Percentiles rank a stretch among this genome's conserved stretches.
phyloP scores from a whole-genome alignment of 208 protist species.

The Trypanosoma rangeli region DNA sequence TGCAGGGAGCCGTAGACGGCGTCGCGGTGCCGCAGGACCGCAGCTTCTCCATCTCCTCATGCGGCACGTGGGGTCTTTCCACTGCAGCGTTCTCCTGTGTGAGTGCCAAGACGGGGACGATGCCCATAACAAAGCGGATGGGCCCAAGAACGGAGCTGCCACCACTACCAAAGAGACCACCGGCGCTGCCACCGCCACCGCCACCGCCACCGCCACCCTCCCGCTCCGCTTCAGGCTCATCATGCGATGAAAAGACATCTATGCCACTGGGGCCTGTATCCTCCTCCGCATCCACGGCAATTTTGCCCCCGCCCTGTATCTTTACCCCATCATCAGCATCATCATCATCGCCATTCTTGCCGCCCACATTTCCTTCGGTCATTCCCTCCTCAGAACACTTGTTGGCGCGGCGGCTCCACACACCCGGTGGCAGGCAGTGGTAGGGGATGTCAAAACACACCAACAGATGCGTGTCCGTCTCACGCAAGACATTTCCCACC shows the following conservation, averaged over 20 bases:
- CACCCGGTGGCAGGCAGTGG: conserved; percentile 1
- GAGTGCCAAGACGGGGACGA: conserved; percentile 18
- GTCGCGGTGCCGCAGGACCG: background rate
- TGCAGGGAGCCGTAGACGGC: background rate
- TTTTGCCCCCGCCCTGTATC: background rate
- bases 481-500: conserved; percentile 16
- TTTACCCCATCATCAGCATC: background rate
- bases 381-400: background rate
- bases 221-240: background rate
- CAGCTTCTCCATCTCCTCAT: background rate
- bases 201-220: background rate
- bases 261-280: background rate
- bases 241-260: background rate
- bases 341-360: background rate
- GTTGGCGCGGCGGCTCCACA: background rate
- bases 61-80: background rate
- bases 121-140: conserved; percentile 7
- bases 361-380: background rate
- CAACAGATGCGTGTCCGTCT: conserved; percentile 16
- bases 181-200: background rate
- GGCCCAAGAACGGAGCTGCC: background rate
- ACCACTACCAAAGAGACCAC: no score
- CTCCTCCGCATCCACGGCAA: background rate
- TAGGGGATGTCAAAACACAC: conserved; percentile 18
- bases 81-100: background rate